Base-by-base conservation (phyloP, 768 basidiomycete genomes). In the Rhizopogon vulgaris region DNA sequence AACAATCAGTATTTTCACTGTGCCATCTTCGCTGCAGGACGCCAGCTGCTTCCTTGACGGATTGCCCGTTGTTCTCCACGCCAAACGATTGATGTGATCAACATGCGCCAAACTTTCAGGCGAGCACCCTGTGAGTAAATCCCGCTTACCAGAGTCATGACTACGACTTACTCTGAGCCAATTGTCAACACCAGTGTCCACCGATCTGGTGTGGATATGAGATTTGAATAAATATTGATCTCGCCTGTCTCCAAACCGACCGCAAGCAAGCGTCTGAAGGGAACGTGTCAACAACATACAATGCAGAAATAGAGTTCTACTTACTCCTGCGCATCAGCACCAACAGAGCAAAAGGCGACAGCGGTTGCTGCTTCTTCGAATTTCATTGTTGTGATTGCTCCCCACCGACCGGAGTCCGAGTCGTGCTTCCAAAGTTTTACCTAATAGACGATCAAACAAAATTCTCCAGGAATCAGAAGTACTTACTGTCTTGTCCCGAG, bases 1-100 rank as follows among this genome's bases (percentile, higher is more conserved):
- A 72, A 90, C 73, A 63, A 74, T 74, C 68, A 83, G 71, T 72
- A 95, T 76, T 69, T 83, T 87, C 70, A 94, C 73, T 75, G 87
- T 88, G 74, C 90, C 84, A 77, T 97, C 94, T 73, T 95, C 92
- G 68, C 90, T 90, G 62, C 91, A 91, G 53, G 84, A 91, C 32
- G 91, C 94, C 48, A 97, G 77, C 53, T 82, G 75, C 52, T 68
- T 71, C 50, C 60, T 54, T n/a, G 57, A 53, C 10, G 54, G 57
- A 28, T 64, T 57, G 6, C 55, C 59, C 12, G 66, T 65, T 28
- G 85, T 82, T 36, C 85, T 78, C 90, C 91, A 97, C n/a, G 83
- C 76, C 51, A 96, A 71, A 52, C 79, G 79, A 59, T 94, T 83
- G 46, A 97, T 78, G 51, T 91, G 86, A 55, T 83, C 81, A 34